Conservation (phyloP, 2,329 filamentous ascomycete genomes). For the Didymosphaeria variabile region DNA sequence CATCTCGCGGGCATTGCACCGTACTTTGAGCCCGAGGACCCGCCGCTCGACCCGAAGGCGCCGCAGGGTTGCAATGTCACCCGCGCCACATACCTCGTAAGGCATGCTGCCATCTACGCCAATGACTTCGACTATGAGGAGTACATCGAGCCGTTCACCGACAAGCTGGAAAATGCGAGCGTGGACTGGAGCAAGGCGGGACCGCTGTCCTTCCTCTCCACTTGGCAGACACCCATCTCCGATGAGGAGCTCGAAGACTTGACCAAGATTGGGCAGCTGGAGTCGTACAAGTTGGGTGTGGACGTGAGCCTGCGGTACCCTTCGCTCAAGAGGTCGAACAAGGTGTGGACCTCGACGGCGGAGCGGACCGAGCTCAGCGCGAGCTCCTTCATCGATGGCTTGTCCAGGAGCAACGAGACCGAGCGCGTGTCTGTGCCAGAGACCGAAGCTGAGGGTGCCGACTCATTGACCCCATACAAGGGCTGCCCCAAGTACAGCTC, state of each 20-base stretch:
- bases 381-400: conserved; percentile 65
- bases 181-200: conserved; percentile 67
- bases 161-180: conserved; percentile 68
- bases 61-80: conserved; percentile 63
- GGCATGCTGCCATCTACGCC: conserved; percentile 62
- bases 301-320: conserved; percentile 68
- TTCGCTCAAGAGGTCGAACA: conserved; percentile 60
- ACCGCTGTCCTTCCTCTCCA: conserved; percentile 63
- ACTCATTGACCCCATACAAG: conserved; percentile 71
- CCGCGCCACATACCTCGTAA: conserved; percentile 58
- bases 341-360: conserved; percentile 70
- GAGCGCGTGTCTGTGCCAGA: conserved; percentile 66
- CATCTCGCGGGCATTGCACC: conserved; percentile 62
- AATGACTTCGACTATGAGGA: conserved; percentile 63
- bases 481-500: conserved; percentile 70
- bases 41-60: conserved; percentile 56
- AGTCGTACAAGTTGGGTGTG: conserved; percentile 67
- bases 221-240: conserved; percentile 66
- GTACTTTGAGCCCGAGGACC: conserved; percentile 59
- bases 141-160: conserved; percentile 61
- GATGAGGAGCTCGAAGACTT: conserved; percentile 67
- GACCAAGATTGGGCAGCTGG: conserved; percentile 68
- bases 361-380: conserved; percentile 69
- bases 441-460: conserved; percentile 64
- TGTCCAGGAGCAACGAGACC: conserved; percentile 63